Conservation (phyloP, 2,329 filamentous ascomycete genomes). For the Nigrospora osmanthi region DNA sequence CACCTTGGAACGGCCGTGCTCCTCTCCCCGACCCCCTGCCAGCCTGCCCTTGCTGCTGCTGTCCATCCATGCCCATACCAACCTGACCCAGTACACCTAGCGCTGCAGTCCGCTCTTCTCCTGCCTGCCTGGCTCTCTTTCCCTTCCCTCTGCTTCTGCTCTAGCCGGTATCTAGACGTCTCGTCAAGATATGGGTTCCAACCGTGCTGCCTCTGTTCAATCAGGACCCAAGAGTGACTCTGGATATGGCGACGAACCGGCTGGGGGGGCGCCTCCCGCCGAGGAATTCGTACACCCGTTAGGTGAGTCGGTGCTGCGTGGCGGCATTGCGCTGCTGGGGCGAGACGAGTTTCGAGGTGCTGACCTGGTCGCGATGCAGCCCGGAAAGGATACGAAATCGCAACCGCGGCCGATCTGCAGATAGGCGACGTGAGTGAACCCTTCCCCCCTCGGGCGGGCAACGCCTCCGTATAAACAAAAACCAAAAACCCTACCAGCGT, state of each 20-base stretch:
- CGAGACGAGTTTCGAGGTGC: background rate
- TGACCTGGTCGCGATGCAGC: slow-evolving; percentile 9
- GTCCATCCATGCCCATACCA: background rate
- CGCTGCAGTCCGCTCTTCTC: too few relatives aligned
- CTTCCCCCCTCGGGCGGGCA: background rate
- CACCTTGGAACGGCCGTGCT: too few relatives aligned
- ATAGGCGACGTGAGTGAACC: slow-evolving; percentile 24
- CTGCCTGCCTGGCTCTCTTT: background rate
- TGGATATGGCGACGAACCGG: slow-evolving; percentile 1
- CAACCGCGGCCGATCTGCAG: slow-evolving; percentile 22
- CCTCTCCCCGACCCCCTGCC: background rate
- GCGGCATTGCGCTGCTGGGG: background rate
- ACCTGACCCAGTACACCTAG: too few relatives aligned
- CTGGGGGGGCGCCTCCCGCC: background rate
- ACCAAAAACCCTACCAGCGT: too few relatives aligned
- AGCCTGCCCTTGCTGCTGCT: background rate
- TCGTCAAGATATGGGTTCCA: slow-evolving; percentile 1
- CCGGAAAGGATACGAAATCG: slow-evolving; percentile 26
- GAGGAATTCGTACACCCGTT: background rate
- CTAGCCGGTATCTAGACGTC: background rate
- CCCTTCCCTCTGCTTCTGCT: background rate
- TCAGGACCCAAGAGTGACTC: slow-evolving; percentile 1
- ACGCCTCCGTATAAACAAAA: background rate
- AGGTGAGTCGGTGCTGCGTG: background rate
- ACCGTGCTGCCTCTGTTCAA: background rate